phyloP scores from a whole-genome alignment of 176 grass and related monocot genomes.

The Panicum miliaceum region DNA sequence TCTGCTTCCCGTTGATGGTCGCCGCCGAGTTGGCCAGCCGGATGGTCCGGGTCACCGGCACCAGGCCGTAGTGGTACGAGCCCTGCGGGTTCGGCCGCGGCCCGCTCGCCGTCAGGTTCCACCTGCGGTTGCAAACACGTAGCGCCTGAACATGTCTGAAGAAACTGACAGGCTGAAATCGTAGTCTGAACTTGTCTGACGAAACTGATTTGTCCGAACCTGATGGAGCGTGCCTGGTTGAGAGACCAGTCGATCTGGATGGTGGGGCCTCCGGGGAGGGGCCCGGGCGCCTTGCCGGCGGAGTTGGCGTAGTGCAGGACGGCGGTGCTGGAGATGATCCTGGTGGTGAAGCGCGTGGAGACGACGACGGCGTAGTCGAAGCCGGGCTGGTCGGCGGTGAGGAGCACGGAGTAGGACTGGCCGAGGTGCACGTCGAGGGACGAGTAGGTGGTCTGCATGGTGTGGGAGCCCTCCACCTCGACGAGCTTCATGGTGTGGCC shows the following conservation, averaged over 20 bases:
- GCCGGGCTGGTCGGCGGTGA: constrained; percentile 73
- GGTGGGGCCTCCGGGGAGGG: constrained; percentile 63
- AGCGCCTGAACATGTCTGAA: not conserved
- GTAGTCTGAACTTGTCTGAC: too few relatives aligned
- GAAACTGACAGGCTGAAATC: not conserved
- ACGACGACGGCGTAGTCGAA: constrained; percentile 76
- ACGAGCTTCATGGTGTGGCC: constrained; percentile 86
- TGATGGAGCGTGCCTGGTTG: constrained; percentile 86
- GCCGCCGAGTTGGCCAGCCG: constrained; percentile 79
- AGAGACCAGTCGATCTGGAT: constrained; percentile 78
- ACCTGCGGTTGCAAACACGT: constrained; percentile 51
- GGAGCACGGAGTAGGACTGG: constrained; percentile 88
- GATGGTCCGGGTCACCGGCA: constrained; percentile 62
- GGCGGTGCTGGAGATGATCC: constrained; percentile 59
- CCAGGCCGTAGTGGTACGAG: constrained; percentile 90
- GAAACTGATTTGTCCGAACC: constrained; percentile 43
- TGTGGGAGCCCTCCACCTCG: constrained; percentile 90
- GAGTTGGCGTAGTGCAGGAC: constrained; percentile 76
- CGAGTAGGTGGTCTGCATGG: constrained; percentile 73
- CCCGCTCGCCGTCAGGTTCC: constrained; percentile 95
- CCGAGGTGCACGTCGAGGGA: constrained; percentile 88
- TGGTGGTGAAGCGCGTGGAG: constrained; percentile 81
- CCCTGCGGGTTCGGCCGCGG: constrained; percentile 91
- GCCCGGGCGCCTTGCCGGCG: constrained; percentile 46
- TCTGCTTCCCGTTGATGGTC: constrained; percentile 74